Conservation (phyloP, 768 basidiomycete genomes). For the Psilocybe azurescens region DNA sequence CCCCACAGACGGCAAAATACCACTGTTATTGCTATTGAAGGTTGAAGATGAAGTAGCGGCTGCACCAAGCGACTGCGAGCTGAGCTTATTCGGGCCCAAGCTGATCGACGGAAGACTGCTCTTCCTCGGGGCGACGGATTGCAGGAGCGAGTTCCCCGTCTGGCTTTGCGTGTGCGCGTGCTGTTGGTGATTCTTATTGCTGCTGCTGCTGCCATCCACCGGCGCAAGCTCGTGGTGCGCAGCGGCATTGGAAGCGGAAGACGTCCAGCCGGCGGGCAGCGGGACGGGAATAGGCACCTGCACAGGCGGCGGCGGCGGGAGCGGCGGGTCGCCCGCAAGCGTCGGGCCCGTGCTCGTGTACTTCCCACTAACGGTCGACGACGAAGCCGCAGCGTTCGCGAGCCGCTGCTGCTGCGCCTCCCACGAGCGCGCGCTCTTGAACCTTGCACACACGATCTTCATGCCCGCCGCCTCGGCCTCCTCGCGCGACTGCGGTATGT, state of each 20-base stretch:
- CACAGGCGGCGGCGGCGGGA: not conserved
- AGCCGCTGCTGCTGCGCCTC: not conserved
- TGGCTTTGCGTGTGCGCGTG: not conserved
- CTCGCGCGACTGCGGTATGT: constrained; percentile 30
- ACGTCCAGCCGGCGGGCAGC: not conserved
- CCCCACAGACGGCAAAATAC: no score
- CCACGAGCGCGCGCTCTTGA: constrained; percentile 22
- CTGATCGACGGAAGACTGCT: not conserved
- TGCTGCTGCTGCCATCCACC: no score
- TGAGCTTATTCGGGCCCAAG: no score
- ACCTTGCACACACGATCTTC: constrained; percentile 48
- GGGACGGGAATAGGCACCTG: not conserved
- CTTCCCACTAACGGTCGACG: not conserved
- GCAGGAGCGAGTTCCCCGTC: no score
- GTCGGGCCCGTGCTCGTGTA: not conserved
- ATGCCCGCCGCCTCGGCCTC: constrained; percentile 33
- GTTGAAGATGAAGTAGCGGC: not conserved
- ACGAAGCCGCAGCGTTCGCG: no score
- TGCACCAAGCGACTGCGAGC: not conserved
- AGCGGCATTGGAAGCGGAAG: no score
- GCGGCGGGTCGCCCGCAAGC: not conserved
- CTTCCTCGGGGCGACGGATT: not conserved
- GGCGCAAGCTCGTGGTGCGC: no score
- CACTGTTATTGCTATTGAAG: no score
- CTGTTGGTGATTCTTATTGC: not conserved